A percentile compares a stretch with the other conserved stretches of the same genome.
These are phyloP conservation scores for Pachyrhizus erosus DNA, from an alignment of 306 rosid species.

Conservation along the genomic window DNA sequence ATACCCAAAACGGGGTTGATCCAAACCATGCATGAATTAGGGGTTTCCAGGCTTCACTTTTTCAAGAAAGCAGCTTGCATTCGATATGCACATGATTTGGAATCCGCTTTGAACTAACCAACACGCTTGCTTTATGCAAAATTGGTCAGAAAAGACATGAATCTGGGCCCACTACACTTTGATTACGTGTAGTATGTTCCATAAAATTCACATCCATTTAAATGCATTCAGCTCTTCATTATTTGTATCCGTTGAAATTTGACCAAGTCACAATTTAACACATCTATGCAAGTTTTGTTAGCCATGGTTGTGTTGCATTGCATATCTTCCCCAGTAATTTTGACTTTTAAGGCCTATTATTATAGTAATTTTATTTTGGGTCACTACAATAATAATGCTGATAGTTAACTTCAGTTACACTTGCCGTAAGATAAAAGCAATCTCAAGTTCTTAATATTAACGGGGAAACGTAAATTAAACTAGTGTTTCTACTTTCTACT, in stretches of 20 bases:
- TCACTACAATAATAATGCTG: neutral
- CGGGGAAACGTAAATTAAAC: neutral
- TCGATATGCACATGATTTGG: constrained; percentile 24
- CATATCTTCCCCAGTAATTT: neutral
- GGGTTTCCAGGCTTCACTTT: constrained; percentile 34
- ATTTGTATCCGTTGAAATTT: neutral
- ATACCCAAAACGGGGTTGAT: constrained; percentile 20
- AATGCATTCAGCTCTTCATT: neutral
- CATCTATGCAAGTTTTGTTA: neutral
- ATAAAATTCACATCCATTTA: constrained; percentile 4
- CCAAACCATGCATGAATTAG: constrained; percentile 38
- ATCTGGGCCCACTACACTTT: constrained; percentile 22
- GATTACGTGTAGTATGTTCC: neutral
- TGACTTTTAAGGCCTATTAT: constrained; percentile 18
- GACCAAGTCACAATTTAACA: neutral
- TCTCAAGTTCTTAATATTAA: constrained; percentile 20
- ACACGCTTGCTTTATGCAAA: constrained; percentile 13
- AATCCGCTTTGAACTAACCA: constrained; percentile 35
- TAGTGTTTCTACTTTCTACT: neutral
- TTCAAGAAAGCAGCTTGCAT: constrained; percentile 25
- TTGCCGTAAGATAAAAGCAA: constrained; percentile 24
- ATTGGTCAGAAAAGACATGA: constrained; percentile 23
- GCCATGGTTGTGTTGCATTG: constrained; percentile 20
- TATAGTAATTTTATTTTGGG: neutral
- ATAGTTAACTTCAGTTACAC: constrained; percentile 17